Base-by-base conservation (phyloP, 2,329 filamentous ascomycete species). In the Trichothecium sympodiale region DNA sequence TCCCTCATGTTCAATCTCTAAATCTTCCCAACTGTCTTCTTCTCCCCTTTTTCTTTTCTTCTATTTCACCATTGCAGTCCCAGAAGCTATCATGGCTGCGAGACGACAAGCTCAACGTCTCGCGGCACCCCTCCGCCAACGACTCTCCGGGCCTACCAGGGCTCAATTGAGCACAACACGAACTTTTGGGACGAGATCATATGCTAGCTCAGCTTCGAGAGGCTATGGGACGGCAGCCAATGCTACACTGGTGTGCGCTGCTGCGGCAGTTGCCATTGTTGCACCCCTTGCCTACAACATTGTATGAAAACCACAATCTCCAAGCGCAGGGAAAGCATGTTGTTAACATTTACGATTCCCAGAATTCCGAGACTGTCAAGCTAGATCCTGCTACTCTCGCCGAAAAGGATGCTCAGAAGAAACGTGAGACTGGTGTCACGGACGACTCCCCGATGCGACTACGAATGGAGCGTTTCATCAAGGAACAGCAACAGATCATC, bases 381-480 rank as follows among this genome's bases (percentile, higher is more conserved):
- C 62, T 75, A 50, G 82, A 88, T 48, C 52, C 63, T 32, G 70
- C 83, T 20, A 74, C 81, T 29, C 83, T 95, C 46, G 87, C 86
- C 49, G 84, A 94, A 54, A 77, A 84, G 49, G 91, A 96, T 58
- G 77, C 75, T 44, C 70, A 86, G 42, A 72, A 76, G 46, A 94
- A 91, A 61, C 79, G 82, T 42, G 83, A 91, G 56, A 43, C 48
- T 25, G 46, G 47, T 15, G 71, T 96, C 34, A 80, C 70, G 33
- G 71, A 79, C 38, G 68, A 78, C 48, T 95, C 89, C 12, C 88
- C 91, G 2, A 96, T 98, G 89, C 87, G 91, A 37, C 71, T 98
- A 39, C 85, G 89, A 43, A 96, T 98, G 91, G 91, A 98, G 62
- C 77, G 84, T 50, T 83, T 96, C 56, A 93, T 96, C 60, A 91